Percentiles rank a stretch among this genome's conserved stretches.
Conservation (phyloP, 2,329 filamentous ascomycete genomes). For the Teratosphaeria pseudoeucalypti region DNA sequence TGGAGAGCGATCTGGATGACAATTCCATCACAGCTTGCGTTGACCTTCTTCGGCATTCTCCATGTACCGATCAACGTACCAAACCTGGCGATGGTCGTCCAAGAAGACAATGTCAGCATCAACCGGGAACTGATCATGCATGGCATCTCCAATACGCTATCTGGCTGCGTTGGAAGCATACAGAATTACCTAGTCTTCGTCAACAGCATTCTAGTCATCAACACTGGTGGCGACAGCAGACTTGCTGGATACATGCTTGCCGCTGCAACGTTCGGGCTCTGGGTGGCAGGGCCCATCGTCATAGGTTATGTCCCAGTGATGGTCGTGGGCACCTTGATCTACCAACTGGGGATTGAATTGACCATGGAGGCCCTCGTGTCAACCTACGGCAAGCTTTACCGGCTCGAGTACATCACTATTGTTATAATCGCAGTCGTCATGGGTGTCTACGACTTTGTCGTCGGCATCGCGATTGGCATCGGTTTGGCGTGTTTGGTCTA, state of each 20-base stretch:
- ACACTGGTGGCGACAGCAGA: constrained; percentile 78
- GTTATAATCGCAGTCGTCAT: constrained; percentile 86
- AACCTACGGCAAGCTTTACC: constrained; percentile 78
- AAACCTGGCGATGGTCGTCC: constrained; percentile 77
- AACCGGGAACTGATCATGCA: constrained; percentile 88
- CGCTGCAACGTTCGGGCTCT: constrained; percentile 64
- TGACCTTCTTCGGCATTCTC: constrained; percentile 94
- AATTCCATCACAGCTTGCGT: constrained; percentile 86
- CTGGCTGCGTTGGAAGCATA: constrained; percentile 77
- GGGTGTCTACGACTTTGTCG: constrained; percentile 93
- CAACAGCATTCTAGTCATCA: constrained; percentile 94
- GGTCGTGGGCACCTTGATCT: constrained; percentile 93
- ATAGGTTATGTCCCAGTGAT: constrained; percentile 94
- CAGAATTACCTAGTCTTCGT: constrained; percentile 96
- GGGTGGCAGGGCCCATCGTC: constrained; percentile 74
- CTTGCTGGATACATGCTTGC: constrained; percentile 81
- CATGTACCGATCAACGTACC: constrained; percentile 98
- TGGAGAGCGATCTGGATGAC: constrained; percentile 77
- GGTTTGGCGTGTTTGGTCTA: constrained; percentile 83
- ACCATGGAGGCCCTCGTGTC: constrained; percentile 79
- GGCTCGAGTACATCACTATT: constrained; percentile 80
- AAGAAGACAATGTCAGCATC: constrained; percentile 84
- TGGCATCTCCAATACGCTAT: constrained; percentile 84
- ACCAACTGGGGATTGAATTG: constrained; percentile 85
- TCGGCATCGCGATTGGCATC: constrained; percentile 86